phyloP scores from a whole-genome alignment of 176 grass and related monocot genomes.

The Aegilops speltoides region DNA sequence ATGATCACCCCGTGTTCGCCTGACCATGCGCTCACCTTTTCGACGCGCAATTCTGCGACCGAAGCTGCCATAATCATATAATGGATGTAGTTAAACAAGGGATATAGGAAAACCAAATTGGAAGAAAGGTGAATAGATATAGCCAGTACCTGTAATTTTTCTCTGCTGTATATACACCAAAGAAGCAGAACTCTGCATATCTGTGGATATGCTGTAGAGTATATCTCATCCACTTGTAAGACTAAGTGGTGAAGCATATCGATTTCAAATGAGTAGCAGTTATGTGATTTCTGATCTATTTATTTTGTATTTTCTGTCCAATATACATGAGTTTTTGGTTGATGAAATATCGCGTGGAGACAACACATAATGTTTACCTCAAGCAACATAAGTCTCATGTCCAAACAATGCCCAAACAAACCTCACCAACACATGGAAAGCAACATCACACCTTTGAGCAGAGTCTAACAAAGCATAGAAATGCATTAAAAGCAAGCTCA shows the following conservation, averaged over 20 bases:
- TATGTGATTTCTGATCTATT: not conserved
- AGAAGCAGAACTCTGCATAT: constrained; percentile 25
- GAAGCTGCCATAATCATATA: constrained; percentile 12
- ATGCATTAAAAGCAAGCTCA: not conserved
- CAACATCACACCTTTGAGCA: constrained; percentile 12
- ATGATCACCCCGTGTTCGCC: not conserved
- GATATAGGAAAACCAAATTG: constrained; percentile 10
- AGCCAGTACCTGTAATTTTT: constrained; percentile 1
- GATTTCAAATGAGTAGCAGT: not conserved
- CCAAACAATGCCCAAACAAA: not conserved
- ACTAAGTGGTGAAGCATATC: constrained; percentile 32
- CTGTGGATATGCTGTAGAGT: not conserved
- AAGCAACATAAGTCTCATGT: not conserved
- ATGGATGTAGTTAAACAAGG: constrained; percentile 23
- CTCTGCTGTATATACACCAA: constrained; percentile 30
- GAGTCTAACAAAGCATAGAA: not conserved
- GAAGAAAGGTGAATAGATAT: constrained; percentile 24
- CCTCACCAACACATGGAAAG: not conserved
- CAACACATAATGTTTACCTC: not conserved
- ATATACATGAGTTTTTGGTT: not conserved
- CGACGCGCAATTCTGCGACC: constrained; percentile 14
- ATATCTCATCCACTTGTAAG: constrained; percentile 45
- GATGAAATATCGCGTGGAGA: not conserved
- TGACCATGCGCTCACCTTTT: constrained; percentile 11
- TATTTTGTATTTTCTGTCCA: not conserved